Evolutionary conservation across 1,139 yeast species (phyloP).

Genomic region (Magnusiomyces starmeri): DNA sequence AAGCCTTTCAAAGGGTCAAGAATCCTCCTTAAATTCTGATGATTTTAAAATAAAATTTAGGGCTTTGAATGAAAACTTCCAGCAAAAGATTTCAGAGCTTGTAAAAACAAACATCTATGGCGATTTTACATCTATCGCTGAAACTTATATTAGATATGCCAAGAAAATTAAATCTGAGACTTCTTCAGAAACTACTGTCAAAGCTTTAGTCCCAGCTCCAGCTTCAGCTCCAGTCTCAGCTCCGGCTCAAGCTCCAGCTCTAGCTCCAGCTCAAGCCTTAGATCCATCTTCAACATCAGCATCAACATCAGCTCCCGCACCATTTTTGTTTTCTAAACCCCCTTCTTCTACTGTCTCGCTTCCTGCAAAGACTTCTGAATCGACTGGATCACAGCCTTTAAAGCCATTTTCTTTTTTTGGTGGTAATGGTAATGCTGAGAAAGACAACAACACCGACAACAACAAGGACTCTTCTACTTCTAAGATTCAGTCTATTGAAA

Average conservation of each 20-base stretch:
- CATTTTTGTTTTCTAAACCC: neutral
- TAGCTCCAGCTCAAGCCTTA: neutral
- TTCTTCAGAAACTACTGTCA: neutral
- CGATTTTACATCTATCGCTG: slow-evolving; percentile 4
- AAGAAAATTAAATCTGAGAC: slow-evolving; percentile 3
- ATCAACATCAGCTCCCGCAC: neutral
- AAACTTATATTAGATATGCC: slow-evolving; percentile 8
- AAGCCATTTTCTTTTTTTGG: neutral
- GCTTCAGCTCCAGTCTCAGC: neutral
- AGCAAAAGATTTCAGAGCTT: slow-evolving; percentile 3
- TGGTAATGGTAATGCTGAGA: neutral
- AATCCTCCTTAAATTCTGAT: too few relatives aligned
- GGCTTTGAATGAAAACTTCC: slow-evolving; percentile 10
- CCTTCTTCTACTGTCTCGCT: neutral
- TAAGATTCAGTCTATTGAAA: too few relatives aligned
- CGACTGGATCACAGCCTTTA: neutral
- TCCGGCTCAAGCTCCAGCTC: neutral
- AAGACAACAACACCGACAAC: neutral
- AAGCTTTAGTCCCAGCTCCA: slow-evolving; percentile 5
- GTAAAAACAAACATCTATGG: slow-evolving; percentile 7
- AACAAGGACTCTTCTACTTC: neutral
- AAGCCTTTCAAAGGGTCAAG: too few relatives aligned
- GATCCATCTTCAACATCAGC: neutral
- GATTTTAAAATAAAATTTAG: slow-evolving; percentile 7
- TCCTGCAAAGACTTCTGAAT: neutral